Conservation (phyloP, 331 rosid species). For the Saraca asoca region DNA sequence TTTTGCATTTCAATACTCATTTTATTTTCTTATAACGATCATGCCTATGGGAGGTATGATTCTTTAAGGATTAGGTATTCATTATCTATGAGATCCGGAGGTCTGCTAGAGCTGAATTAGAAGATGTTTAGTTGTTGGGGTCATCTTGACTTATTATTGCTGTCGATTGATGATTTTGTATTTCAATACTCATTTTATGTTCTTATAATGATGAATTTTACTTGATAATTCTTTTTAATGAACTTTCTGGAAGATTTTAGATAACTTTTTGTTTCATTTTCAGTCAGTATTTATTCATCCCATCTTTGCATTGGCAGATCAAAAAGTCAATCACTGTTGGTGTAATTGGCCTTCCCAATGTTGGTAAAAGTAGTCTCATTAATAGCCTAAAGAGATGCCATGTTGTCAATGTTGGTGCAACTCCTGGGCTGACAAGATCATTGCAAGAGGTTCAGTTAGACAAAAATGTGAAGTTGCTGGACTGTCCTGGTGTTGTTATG, state of each 20-base stretch:
- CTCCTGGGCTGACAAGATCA: constrained; percentile 95
- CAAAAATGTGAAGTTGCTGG: constrained; percentile 86
- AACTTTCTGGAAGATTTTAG: constrained; percentile 8
- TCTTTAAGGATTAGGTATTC: no score
- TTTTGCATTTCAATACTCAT: constrained; percentile 9
- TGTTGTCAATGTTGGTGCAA: constrained; percentile 81
- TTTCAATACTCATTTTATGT: background rate
- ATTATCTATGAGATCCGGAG: background rate
- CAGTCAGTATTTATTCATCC: constrained; percentile 1
- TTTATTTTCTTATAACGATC: no score
- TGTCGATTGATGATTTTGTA: constrained; percentile 14
- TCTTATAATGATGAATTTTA: background rate
- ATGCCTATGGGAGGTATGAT: background rate
- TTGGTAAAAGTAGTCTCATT: constrained; percentile 94
- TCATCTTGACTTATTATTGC: background rate
- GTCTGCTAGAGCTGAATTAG: background rate
- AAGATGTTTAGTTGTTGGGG: constrained; percentile 1
- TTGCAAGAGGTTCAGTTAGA: constrained; percentile 97
- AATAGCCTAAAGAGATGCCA: constrained; percentile 85
- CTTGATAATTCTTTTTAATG: background rate
- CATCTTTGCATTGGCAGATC: constrained; percentile 54
- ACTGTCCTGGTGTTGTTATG: constrained; percentile 99
- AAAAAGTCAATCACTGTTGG: constrained; percentile 94
- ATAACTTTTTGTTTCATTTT: background rate
- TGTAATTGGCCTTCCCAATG: constrained; percentile 87